Evolutionary conservation across 345 rosid genomes (phyloP), one percentile per base, ranked within the genome.

Genomic region (Camelina hispida): DNA sequence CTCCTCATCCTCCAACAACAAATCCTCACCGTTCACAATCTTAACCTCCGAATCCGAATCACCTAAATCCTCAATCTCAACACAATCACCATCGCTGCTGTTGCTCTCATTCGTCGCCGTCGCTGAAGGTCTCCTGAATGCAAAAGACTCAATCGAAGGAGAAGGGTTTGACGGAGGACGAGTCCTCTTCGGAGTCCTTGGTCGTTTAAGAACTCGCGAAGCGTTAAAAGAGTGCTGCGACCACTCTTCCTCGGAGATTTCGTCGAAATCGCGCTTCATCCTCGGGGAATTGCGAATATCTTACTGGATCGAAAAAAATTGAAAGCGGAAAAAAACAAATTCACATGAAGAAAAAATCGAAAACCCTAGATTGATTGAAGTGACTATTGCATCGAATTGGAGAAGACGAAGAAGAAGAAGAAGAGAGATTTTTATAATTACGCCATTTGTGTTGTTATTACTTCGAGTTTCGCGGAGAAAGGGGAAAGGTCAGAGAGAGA

Each of bases 191-290:
- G 83, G 79, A 7, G 84, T 43, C 9, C 77, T 72, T 37, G 78
- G 70, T 17, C 76, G 79, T 76, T 83, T 81, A 69, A 92, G 86
- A 40, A 90, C 87, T 9, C 93, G 94, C 13, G 97, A 95, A 25
- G 98, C 83, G 76, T 88, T 84, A 83, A 90, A 95, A 35, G 90
- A 83, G 81, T 85, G 85, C 17, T 79, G 72, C 23, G 81, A 85
- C 99, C 99, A 95, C 77, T 95, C 97, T 40, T 90, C 97, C 65
- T 92, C 99, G 12, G 99, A 84, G 84, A 95, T 91, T 81, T 95
- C 98, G 6, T 81, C 83, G 78, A 87, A 89, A 51, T 51, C 87
- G 61, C 94, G 90, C 81, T 86, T 91, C 97, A 90, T 88, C 68
- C 28, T 17, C 42, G n/a, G 57, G 12, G 57, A 11, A 52, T 23